phyloP scores from a whole-genome alignment of 176 grass and related monocot species.

The Rhynchospora pubera region DNA sequence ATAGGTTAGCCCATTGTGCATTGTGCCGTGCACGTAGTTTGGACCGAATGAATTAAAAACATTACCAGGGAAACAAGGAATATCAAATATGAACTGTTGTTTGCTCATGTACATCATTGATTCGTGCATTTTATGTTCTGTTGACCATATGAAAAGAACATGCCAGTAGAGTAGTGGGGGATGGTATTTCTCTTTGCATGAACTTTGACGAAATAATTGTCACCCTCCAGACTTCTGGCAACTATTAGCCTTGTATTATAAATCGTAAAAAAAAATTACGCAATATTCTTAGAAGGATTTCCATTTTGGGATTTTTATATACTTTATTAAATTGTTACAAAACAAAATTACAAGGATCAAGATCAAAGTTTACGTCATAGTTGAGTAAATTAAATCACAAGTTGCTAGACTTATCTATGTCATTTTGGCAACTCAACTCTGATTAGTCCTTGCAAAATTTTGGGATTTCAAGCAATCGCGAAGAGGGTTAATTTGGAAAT shows the following conservation, averaged over 20 bases:
- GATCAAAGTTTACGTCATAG: background rate
- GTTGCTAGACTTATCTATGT: background rate
- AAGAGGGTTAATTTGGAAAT: background rate
- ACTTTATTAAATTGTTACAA: no score
- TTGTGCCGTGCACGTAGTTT: conserved; percentile 1
- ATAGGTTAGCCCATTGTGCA: background rate
- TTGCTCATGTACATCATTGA: background rate
- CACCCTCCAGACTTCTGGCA: no score
- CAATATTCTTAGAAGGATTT: no score
- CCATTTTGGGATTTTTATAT: no score
- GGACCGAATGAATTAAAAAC: background rate
- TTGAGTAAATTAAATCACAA: background rate
- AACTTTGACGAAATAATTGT: no score
- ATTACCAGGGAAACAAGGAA: background rate
- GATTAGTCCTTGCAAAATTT: background rate
- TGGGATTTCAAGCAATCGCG: background rate
- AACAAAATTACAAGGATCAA: no score
- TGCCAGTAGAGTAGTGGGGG: no score
- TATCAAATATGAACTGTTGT: background rate
- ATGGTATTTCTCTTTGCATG: no score
- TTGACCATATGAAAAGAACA: no score
- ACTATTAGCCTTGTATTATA: no score
- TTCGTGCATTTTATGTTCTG: background rate
- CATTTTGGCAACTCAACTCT: background rate
- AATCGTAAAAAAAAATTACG: no score